Base-by-base conservation (phyloP, 2,329 filamentous ascomycete species). In the Monosporascus ibericus region DNA sequence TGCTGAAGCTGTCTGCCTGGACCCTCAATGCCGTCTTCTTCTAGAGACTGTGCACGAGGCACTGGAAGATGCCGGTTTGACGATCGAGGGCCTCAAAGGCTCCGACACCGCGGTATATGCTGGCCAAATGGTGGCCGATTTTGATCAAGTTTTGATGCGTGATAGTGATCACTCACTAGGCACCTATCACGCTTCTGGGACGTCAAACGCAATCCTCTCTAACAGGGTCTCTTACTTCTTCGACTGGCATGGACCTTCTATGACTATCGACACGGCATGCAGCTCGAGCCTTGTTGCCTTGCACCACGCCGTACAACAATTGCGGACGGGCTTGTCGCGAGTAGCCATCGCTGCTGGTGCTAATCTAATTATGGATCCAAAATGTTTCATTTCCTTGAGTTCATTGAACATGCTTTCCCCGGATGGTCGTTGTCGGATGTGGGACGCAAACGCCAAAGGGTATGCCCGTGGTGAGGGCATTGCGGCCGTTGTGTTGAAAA, bases 401-500 rank as follows among this genome's bases (percentile, higher is more conserved):
- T 37, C 3, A 14, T 6, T 44, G 37, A 44, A 34, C 9, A n/a
- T 52, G 30, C 37, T 52, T 7, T 48, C 44, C 6, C 50, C 50
- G 5, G 46, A 48, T n/a, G 50, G 50, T 14, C 44, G 44, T 6
- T 40, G n/a, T 8, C 30, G 27, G n/a, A 36, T 44, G 11, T 52
- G 44, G n/a, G 50, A 52, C 30, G 5, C 4, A 11, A 15, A 44
- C 5, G 50, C 44, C 5, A 30, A 39, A 30, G 50, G 50, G 5
- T 52, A 52, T 44, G 46, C 39, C 11, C 50, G 50, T 14, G 50
- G 50, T 6, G 50, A 52, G 11, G 50, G 50, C 38, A n/a, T 40
- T 14, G 38, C 38, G 9, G 38, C 38, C 6, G 52, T 79, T 0
- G 57, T 77, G 1, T 53, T 80, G 5, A 79, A 79, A 52, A 60